Conservation (phyloP, 345 rosid species). For the Anacardium occidentale region DNA sequence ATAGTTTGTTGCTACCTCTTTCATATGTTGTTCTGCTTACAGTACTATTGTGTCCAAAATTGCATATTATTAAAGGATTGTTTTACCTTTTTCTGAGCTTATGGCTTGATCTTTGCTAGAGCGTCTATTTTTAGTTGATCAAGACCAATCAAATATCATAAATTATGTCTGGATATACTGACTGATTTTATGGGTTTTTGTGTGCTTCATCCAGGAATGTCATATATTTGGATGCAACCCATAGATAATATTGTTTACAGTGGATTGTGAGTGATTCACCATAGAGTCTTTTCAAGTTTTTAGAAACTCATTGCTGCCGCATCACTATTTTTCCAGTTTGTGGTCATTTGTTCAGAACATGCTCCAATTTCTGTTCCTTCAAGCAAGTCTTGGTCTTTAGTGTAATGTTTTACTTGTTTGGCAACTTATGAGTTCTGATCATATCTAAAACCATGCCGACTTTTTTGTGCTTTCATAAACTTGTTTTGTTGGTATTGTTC, state of each 20-base stretch:
- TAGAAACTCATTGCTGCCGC: neutral
- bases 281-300: neutral
- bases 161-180: neutral
- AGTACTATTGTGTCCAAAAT: neutral
- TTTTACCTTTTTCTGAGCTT: neutral
- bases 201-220: neutral
- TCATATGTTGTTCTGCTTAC: conserved; percentile 1
- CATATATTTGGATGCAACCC: neutral
- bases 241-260: neutral
- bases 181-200: neutral
- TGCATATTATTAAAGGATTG: neutral
- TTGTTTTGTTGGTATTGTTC: neutral
- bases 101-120: neutral
- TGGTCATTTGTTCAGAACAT: neutral
- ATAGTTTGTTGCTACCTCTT: conserved; percentile 19
- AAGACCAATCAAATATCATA: neutral
- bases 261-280: neutral
- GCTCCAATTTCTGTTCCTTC: neutral
- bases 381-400: neutral
- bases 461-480: neutral
- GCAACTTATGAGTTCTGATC: no score
- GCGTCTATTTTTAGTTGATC: neutral
- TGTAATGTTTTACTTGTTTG: no score
- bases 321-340: neutral
- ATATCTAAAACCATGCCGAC: neutral